Percentiles rank a stretch among this genome's conserved stretches.
Conservation (phyloP, 176 grass and related monocot species). For the Musa beccarii region DNA sequence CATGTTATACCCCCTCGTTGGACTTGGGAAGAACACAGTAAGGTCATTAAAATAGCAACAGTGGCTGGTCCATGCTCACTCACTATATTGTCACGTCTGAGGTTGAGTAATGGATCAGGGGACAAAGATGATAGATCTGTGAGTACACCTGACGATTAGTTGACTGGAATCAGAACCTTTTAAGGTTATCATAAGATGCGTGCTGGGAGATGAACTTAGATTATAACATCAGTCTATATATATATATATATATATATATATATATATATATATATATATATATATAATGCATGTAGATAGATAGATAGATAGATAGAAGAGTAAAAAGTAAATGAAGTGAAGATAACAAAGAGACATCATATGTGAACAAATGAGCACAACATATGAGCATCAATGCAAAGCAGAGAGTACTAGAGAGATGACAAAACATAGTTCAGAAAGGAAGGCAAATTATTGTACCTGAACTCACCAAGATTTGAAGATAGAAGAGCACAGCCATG, state of each 20-base stretch:
- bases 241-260: too few species aligned
- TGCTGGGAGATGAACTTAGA: too few species aligned
- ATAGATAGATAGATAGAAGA: too few species aligned
- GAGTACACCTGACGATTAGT: not conserved
- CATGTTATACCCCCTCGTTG: too few species aligned
- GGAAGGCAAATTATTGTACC: not conserved
- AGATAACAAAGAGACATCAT: not conserved
- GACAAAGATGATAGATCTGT: not conserved
- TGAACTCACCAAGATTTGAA: not conserved
- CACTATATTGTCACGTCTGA: too few species aligned
- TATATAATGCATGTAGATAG: too few species aligned
- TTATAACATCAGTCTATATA: too few species aligned
- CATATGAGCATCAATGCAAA: not conserved
- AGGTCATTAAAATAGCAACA: too few species aligned
- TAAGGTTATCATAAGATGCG: not conserved
- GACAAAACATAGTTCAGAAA: not conserved
- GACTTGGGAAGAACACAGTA: too few species aligned
- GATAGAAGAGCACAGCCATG: not conserved
- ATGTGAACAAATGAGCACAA: not conserved
- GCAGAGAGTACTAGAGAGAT: not conserved
- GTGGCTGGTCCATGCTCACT: too few species aligned
- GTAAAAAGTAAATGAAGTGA: not conserved
- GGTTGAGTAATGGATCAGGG: not conserved
- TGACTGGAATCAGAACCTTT: not conserved
- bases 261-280: too few species aligned